A percentile compares a stretch with the other conserved stretches of the same genome.
phyloP scores from a whole-genome alignment of 495 filamentous ascomycete genomes.

The Aspergillus heteromorphus region DNA sequence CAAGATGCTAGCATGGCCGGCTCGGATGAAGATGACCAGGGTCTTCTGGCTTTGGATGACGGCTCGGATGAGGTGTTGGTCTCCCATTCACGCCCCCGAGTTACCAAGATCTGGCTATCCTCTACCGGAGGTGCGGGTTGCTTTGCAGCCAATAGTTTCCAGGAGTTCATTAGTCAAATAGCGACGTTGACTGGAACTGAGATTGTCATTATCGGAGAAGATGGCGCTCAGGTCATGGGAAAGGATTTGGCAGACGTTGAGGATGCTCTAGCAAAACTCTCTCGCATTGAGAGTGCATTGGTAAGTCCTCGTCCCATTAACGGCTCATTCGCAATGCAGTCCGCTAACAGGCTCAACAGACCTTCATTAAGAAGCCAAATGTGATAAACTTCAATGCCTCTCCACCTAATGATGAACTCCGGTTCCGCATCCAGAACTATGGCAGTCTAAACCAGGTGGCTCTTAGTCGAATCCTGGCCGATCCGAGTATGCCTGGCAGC shows the following conservation, averaged over 20 bases:
- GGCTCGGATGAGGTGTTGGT: constrained; percentile 9
- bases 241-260: constrained; percentile 52
- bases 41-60: constrained; percentile 11
- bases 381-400: constrained; percentile 6
- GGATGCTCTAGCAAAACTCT: constrained; percentile 61
- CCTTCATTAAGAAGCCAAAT: constrained; percentile 3
- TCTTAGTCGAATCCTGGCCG: constrained; percentile 15
- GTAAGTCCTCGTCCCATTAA: constrained; percentile 6
- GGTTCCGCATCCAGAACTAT: constrained; percentile 12
- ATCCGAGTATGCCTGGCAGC: constrained; percentile 4
- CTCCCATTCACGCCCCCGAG: background rate
- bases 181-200: constrained; percentile 17
- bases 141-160: constrained; percentile 8
- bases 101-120: constrained; percentile 18
- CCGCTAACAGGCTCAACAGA: constrained; percentile 4
- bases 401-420: background rate
- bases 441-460: constrained; percentile 11
- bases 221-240: constrained; percentile 20
- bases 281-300: constrained; percentile 52
- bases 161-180: constrained; percentile 11
- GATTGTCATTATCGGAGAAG: constrained; percentile 15
- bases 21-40: background rate
- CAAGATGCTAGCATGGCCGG: background rate
- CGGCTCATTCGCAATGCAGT: background rate
- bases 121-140: constrained; percentile 14